Evolutionary conservation across 176 grass and related monocot genomes (phyloP).

Genomic region (Rhipidocladum racemiflorum): DNA sequence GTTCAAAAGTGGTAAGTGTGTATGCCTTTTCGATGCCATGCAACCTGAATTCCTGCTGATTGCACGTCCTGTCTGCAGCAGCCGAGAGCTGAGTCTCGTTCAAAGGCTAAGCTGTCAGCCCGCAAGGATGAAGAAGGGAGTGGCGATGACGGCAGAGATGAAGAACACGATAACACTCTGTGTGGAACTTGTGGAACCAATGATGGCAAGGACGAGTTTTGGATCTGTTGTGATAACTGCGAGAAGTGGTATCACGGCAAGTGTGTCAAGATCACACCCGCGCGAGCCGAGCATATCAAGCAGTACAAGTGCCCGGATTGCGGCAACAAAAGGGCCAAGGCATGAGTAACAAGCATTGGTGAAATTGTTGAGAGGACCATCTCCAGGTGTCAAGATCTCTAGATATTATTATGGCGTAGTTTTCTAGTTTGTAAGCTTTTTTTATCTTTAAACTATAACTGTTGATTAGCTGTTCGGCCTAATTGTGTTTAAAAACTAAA

Average conservation of each 20-base stretch:
- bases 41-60: neutral
- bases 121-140: conserved; percentile 82
- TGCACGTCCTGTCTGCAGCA: conserved; percentile 27
- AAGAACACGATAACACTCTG: conserved; percentile 83
- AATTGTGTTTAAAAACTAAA: conserved; percentile 22
- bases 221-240: conserved; percentile 89
- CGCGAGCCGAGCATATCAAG: conserved; percentile 96
- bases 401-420: conserved; percentile 41
- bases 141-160: conserved; percentile 39
- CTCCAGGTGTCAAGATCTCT: conserved; percentile 8
- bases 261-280: conserved; percentile 88
- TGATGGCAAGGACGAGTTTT: conserved; percentile 79
- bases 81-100: conserved; percentile 54
- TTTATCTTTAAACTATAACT: conserved; percentile 6
- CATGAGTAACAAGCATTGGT: conserved; percentile 19
- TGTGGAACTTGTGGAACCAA: conserved; percentile 81
- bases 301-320: conserved; percentile 96
- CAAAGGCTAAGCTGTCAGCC: conserved; percentile 51
- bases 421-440: conserved; percentile 46
- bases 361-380: conserved; percentile 3
- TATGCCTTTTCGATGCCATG: neutral
- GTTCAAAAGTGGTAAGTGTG: conserved; percentile 61
- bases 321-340: conserved; percentile 68
- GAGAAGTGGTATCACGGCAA: conserved; percentile 93
- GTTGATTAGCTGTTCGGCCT: conserved; percentile 29